Base-by-base conservation (phyloP, 176 grass and related monocot genomes). In the Oryza meridionalis region DNA sequence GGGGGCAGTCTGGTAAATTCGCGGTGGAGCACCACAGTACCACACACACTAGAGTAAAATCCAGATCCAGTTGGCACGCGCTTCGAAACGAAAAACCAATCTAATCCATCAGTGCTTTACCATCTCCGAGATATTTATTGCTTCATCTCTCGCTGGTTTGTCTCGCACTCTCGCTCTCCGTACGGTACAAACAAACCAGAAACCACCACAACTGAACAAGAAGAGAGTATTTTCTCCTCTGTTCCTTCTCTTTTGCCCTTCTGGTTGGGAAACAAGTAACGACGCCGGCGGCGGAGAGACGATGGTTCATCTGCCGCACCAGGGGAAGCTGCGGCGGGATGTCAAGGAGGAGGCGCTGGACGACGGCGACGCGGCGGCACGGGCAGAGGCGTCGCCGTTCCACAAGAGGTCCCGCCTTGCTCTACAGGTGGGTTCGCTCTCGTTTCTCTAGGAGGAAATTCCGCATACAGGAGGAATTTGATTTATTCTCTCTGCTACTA, bases 261-360 rank as follows among this genome's bases (percentile, higher is more conserved):
- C 42, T 43, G 7, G 42, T 43, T 9, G 42, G 42, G 42, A 43
- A 43, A 43, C 42, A 2, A 42, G 40, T 42, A 43, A 43, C 42
- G 42, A 43, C 22, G 26, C 8, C 8, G 66, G 11, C 29, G 3
- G 53, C 5, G 24, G 72, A 55, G 71, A 75, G 50, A 40, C 7
- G 38, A 94, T 94, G 94, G 92, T 94, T 79, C 88, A 92, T 53
- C 32, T 88, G 82, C 86, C 87, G 22, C 86, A 84, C 80, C 65
- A 83, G 35, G 85, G 85, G 53, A 97, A 97, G 82, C 74, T 90
- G 38, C 82, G 75, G 65, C 71, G 81, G 35, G 76, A 63, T 65
- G 71, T 87, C 7, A 80, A 86, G 58, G 78, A 72, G 65, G 68
- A 84, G 85, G 22, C 29, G 62, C 15, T 24, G 17, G 94, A 97